Percentiles rank a stretch among this genome's conserved stretches.
These are phyloP conservation scores for Xylaria sp. DNA, from an alignment of 2,329 filamentous ascomycete species.

Conservation along the genomic window DNA sequence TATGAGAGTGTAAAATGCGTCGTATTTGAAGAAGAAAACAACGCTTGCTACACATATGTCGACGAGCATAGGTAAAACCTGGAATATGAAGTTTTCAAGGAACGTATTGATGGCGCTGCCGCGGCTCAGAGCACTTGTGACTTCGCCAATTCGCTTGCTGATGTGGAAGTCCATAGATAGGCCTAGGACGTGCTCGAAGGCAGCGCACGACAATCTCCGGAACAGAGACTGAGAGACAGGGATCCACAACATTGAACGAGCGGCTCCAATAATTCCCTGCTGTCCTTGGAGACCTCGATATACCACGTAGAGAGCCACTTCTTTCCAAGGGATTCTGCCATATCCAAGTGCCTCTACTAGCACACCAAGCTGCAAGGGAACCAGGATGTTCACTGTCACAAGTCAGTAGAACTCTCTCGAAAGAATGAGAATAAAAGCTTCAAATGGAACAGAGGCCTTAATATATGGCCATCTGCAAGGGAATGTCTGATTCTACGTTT, in stretches of 20 bases:
- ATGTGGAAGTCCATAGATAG: constrained; percentile 63
- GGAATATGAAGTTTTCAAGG: constrained; percentile 60
- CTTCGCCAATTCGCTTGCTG: constrained; percentile 63
- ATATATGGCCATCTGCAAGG: not conserved
- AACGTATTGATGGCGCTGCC: constrained; percentile 62
- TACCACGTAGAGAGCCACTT: constrained; percentile 57
- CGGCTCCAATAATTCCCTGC: constrained; percentile 57
- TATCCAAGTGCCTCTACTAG: constrained; percentile 56
- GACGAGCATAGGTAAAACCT: constrained; percentile 62
- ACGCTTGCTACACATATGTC: constrained; percentile 62
- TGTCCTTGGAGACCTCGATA: constrained; percentile 60
- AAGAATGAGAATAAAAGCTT: not conserved
- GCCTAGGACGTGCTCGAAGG: constrained; percentile 60
- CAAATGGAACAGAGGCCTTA: not conserved
- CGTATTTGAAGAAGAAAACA: constrained; percentile 58
- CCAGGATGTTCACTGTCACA: constrained; percentile 54
- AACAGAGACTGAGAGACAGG: constrained; percentile 59
- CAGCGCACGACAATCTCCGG: constrained; percentile 55
- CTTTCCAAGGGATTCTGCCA: constrained; percentile 56
- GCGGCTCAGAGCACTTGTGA: constrained; percentile 61
- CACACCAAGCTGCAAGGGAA: constrained; percentile 56
- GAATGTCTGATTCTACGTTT: not conserved
- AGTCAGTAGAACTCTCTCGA: constrained; percentile 16
- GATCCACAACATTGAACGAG: constrained; percentile 60
- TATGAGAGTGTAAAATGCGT: constrained; percentile 61